Percentiles rank a stretch among this genome's conserved stretches.
Conservation (phyloP, 768 basidiomycete species). For the Boletus patriciae region DNA sequence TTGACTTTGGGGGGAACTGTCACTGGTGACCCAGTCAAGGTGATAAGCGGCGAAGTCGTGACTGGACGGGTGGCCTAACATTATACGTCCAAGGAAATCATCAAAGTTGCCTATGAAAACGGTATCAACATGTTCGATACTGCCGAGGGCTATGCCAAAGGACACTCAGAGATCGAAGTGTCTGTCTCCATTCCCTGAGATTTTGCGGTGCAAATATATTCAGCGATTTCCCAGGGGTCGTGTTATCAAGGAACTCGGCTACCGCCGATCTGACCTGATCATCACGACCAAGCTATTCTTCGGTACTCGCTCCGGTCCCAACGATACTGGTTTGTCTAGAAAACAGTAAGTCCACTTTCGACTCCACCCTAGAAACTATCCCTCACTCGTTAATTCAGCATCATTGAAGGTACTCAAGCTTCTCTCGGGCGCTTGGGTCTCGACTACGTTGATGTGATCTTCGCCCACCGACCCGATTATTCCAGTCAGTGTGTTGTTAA, state of each 20-base stretch:
- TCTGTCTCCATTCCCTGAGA: conserved; percentile 5
- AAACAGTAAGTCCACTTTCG: conserved; percentile 25
- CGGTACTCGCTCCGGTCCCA: conserved; percentile 49
- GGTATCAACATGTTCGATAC: conserved; percentile 54
- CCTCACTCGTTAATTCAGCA: conserved; percentile 27
- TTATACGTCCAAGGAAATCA: conserved; percentile 41
- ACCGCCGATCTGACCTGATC: conserved; percentile 49
- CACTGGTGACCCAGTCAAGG: conserved; percentile 53
- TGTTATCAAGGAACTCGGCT: conserved; percentile 54
- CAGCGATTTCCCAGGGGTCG: conserved; percentile 38
- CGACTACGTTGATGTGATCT: conserved; percentile 52
- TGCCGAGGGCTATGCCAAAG: conserved; percentile 46
- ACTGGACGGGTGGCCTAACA: neutral
- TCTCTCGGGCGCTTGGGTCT: conserved; percentile 51
- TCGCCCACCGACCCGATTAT: conserved; percentile 52
- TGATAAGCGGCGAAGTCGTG: conserved; percentile 6
- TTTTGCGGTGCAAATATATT: neutral
- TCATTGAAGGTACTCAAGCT: conserved; percentile 55
- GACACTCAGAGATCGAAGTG: conserved; percentile 56
- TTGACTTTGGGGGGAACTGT: conserved; percentile 49
- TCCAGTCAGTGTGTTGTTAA: conserved; percentile 26
- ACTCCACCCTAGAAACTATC: neutral
- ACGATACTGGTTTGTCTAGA: conserved; percentile 38
- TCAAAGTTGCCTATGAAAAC: conserved; percentile 53
- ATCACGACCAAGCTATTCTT: conserved; percentile 61